Evolutionary conservation across 305 asterid genomes (phyloP).

Genomic region (Nicotiana rustica): DNA sequence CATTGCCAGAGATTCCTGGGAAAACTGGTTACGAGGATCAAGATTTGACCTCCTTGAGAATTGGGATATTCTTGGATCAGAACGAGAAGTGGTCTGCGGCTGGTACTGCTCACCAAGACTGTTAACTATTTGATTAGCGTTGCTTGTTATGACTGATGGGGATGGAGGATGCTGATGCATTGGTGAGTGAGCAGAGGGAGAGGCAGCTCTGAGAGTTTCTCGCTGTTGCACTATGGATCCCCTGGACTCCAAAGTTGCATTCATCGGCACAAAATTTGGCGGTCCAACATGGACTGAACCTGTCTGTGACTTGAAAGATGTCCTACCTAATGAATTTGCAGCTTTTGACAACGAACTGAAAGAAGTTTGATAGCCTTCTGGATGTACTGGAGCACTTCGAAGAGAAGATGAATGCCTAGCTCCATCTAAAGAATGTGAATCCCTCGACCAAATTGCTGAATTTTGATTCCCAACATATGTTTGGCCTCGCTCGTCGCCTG

Average conservation of each 20-base stretch:
- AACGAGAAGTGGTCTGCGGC: slow-evolving; percentile 55
- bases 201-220: slow-evolving; percentile 52
- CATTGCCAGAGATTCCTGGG: slow-evolving; percentile 53
- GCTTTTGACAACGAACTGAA: slow-evolving; percentile 51
- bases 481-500: slow-evolving; percentile 48
- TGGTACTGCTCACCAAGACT: slow-evolving; percentile 55
- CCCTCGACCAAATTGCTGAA: slow-evolving; percentile 61
- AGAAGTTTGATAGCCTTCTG: slow-evolving; percentile 58
- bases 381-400: slow-evolving; percentile 48
- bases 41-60: slow-evolving; percentile 46
- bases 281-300: slow-evolving; percentile 54
- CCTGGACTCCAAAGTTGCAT: slow-evolving; percentile 49
- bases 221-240: slow-evolving; percentile 53
- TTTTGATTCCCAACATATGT: slow-evolving; percentile 54
- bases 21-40: slow-evolving; percentile 47
- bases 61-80: slow-evolving; percentile 77
- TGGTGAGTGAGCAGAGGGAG: slow-evolving; percentile 53
- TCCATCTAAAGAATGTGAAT: slow-evolving; percentile 54
- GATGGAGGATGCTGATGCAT: slow-evolving; percentile 61
- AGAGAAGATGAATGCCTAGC: slow-evolving; percentile 48
- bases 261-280: slow-evolving; percentile 49
- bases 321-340: slow-evolving; percentile 47
- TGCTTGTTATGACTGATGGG: slow-evolving; percentile 53
- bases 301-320: slow-evolving; percentile 53
- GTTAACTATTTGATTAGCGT: slow-evolving; percentile 39